Conservation (phyloP, 306 rosid genomes). For the Carpinus viminea region DNA sequence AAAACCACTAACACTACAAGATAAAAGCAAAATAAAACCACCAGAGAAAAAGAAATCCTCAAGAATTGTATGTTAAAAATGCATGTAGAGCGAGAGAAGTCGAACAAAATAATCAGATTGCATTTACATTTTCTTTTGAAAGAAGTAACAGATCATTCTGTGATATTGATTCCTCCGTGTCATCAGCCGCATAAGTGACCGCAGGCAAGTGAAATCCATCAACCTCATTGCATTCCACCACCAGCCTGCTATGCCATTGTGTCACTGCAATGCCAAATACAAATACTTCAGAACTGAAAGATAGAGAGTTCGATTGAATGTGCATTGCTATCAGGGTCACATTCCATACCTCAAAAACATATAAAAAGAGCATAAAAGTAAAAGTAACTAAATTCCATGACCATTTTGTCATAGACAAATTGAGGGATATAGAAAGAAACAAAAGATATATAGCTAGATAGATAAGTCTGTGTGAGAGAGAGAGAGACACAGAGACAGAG, state of each 20-base stretch:
- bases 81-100: background rate
- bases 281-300: slow-evolving; percentile 19
- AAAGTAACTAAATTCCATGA: background rate
- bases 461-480: background rate
- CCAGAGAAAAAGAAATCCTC: background rate
- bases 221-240: slow-evolving; percentile 58
- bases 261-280: slow-evolving; percentile 43
- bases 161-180: slow-evolving; percentile 49
- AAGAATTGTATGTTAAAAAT: background rate
- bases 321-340: background rate
- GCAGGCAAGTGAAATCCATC: slow-evolving; percentile 76
- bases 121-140: slow-evolving; percentile 67
- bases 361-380: background rate
- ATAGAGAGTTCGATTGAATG: background rate
- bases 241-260: slow-evolving; percentile 66
- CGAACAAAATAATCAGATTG: slow-evolving; percentile 3
- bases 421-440: background rate
- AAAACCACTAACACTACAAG: background rate
- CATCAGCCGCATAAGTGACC: slow-evolving; percentile 36
- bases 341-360: slow-evolving; percentile 16
- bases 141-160: slow-evolving; percentile 82
- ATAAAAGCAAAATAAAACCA: background rate
- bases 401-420: background rate
- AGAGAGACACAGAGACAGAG: background rate
- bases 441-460: background rate